Conservation (phyloP, 1,139 yeast genomes). For the Yamadazyma oceani region DNA sequence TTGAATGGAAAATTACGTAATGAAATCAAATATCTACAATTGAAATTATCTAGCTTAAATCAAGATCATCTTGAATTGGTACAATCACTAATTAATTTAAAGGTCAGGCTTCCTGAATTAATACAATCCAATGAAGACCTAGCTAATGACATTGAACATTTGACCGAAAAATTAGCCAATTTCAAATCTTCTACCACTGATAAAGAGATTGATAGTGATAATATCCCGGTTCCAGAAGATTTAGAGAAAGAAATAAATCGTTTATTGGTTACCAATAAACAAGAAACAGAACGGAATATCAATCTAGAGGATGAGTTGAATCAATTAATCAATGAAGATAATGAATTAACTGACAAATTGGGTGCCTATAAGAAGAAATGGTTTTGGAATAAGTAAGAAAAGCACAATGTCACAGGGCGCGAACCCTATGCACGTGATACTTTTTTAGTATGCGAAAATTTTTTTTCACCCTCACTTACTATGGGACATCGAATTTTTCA, state of each 20-base stretch:
- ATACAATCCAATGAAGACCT: constrained; percentile 75
- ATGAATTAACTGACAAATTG: constrained; percentile 28
- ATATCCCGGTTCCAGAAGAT: constrained; percentile 28
- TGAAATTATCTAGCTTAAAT: constrained; percentile 65
- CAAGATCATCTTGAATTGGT: constrained; percentile 64
- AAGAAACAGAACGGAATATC: constrained; percentile 58
- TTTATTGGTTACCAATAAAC: constrained; percentile 49
- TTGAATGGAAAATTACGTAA: constrained; percentile 73
- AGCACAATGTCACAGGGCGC: not conserved
- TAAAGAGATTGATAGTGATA: constrained; percentile 27
- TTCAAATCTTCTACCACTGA: constrained; percentile 40
- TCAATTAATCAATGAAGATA: constrained; percentile 28
- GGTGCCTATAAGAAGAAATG: constrained; percentile 21
- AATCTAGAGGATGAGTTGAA: constrained; percentile 50
- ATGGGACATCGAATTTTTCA: constrained; percentile 4
- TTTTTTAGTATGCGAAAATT: constrained; percentile 10
- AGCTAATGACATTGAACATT: constrained; percentile 59
- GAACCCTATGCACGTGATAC: not conserved
- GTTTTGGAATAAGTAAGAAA: constrained; percentile 15
- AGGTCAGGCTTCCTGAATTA: constrained; percentile 49
- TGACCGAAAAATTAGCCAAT: constrained; percentile 53
- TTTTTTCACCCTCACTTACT: not conserved
- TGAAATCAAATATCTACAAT: constrained; percentile 73
- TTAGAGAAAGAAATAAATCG: constrained; percentile 51
- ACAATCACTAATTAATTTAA: constrained; percentile 43